Evolutionary conservation across 257 asterid genomes (phyloP).

Genomic region (Fraxinus pennsylvanica): DNA sequence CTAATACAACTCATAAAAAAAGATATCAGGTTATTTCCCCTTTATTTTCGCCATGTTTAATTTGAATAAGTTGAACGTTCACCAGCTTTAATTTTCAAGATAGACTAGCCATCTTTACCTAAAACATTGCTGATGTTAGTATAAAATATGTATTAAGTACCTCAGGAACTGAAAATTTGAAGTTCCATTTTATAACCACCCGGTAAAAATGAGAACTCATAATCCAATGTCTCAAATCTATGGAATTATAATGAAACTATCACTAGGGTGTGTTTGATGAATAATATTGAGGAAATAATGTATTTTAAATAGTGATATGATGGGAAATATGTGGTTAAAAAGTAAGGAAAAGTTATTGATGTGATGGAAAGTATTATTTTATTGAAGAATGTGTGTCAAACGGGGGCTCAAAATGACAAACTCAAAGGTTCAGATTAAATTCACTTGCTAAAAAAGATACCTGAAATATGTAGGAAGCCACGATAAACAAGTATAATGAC

Average conservation of each 20-base stretch:
- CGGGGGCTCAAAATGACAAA: neutral
- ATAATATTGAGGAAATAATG: too few relatives aligned
- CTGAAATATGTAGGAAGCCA: slow-evolving; percentile 99
- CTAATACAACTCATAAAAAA: neutral
- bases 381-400: too few relatives aligned
- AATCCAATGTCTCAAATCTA: neutral
- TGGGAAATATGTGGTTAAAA: too few relatives aligned
- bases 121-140: neutral
- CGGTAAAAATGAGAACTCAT: neutral
- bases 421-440: neutral
- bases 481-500: slow-evolving; percentile 87
- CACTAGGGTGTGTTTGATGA: too few relatives aligned
- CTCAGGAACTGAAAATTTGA: neutral
- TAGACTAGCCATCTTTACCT: neutral
- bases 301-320: too few relatives aligned
- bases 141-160: neutral
- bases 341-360: too few relatives aligned
- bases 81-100: neutral
- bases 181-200: neutral
- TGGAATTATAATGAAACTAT: neutral
- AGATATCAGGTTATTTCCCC: neutral
- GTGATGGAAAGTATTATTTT: too few relatives aligned
- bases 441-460: slow-evolving; percentile 37
- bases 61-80: neutral
- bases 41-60: neutral